A percentile compares a stretch with the other conserved stretches of the same genome.
These are phyloP conservation scores for Stereocaulon alpinum DNA, from an alignment of 495 filamentous ascomycete genomes.

Conservation along the genomic window DNA sequence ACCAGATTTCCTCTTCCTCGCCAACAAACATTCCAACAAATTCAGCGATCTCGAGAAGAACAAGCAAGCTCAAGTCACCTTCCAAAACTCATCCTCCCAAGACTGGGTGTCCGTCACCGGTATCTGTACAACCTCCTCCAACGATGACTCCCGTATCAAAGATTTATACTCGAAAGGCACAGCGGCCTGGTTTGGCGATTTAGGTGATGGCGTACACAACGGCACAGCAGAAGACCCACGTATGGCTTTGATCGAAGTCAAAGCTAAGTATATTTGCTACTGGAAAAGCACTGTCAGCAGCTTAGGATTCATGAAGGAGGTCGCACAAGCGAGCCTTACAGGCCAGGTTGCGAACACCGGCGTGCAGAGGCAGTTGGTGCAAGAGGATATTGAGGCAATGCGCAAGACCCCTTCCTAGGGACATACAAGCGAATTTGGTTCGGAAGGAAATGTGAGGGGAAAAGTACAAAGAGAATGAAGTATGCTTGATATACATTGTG, in stretches of 20 bases:
- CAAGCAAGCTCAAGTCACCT: constrained; percentile 28
- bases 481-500: too few species aligned
- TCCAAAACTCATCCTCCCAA: constrained; percentile 31
- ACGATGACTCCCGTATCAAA: constrained; percentile 34
- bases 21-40: constrained; percentile 35
- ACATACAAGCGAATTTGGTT: not conserved
- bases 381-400: constrained; percentile 20
- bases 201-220: constrained; percentile 34
- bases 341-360: constrained; percentile 24
- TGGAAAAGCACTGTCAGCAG: constrained; percentile 22
- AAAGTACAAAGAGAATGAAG: too few species aligned
- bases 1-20: constrained; percentile 38
- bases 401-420: constrained; percentile 13
- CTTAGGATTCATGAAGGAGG: constrained; percentile 23
- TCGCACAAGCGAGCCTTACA: constrained; percentile 19
- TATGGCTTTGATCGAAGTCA: constrained; percentile 53
- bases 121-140: constrained; percentile 21
- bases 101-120: constrained; percentile 34
- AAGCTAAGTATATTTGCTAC: constrained; percentile 33
- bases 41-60: constrained; percentile 31
- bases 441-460: not conserved
- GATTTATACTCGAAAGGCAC: constrained; percentile 27
- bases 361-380: constrained; percentile 16
- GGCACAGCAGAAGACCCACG: constrained; percentile 32
- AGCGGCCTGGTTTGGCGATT: constrained; percentile 37